Evolutionary conservation across 345 rosid genomes (phyloP), one percentile per base, ranked within the genome.

Genomic region (Clarkia xantiana): DNA sequence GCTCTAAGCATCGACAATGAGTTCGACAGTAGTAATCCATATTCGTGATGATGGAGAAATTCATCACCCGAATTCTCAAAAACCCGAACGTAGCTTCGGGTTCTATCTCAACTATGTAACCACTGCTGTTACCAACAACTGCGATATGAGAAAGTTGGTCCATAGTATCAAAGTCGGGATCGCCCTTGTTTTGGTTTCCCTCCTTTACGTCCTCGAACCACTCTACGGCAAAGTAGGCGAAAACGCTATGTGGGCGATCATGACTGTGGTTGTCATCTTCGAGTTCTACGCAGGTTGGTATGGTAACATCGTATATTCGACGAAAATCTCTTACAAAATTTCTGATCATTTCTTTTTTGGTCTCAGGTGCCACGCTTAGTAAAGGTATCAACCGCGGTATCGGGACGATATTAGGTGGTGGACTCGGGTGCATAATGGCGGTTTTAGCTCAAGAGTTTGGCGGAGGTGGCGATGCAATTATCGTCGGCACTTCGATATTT

Each of bases 181-280:
- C 25, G 79, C 88, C 42, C 77, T 83, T 3, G 76, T 76, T 36
- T 16, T 76, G 34, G 88, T 78, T 42, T 77, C 87, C 17, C 81
- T 80, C 39, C 68, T 83, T 49, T 80, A 70, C 63, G 71, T 80
- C 14, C 61, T 80, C 9, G 66, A 76, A 43, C 75, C 83, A 14
- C 61, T 83, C 44, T 80, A 74, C 40, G 14, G 62, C 0, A 57
- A 76, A 66, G 72, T 76, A n/a, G 85, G 82, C 40, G 82, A 83
- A 3, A 83, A 74, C 54, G 94, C 88, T 44, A 74, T 80, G 77
- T 80, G 94, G 87, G 94, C 88, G 20, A 70, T 78, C 42, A 83
- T 83, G 85, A 80, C 88, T 0, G 85, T 83, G 7, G 85, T 83
- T n/a, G 85, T 83, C 58, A 47, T 74, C 55, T 83, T 77, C 47